Evolutionary conservation across 768 basidiomycete genomes (phyloP).

Genomic region (Amanita polypyramis): DNA sequence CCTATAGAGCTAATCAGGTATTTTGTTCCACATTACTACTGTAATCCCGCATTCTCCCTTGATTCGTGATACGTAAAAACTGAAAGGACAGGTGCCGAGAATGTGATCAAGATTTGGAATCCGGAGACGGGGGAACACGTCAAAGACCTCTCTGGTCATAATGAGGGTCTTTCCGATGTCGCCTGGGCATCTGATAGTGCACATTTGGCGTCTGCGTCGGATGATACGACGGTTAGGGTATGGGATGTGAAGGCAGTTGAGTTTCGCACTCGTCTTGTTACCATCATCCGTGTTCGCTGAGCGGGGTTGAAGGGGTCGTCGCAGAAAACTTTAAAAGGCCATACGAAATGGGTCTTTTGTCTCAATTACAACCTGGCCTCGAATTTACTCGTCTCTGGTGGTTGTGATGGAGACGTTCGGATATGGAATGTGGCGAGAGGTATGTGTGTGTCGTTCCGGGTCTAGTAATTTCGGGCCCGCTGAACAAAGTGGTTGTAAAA

Average conservation of each 20-base stretch:
- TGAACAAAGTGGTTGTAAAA: slow-evolving; percentile 16
- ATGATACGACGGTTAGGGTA: slow-evolving; percentile 82
- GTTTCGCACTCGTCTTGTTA: slow-evolving; percentile 13
- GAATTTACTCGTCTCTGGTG: slow-evolving; percentile 84
- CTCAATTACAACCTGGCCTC: slow-evolving; percentile 85
- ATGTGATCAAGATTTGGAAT: slow-evolving; percentile 73
- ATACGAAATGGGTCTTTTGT: slow-evolving; percentile 85
- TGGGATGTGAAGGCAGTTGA: slow-evolving; percentile 79
- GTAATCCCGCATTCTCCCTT: too few relatives aligned
- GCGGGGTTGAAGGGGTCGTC: slow-evolving; percentile 45
- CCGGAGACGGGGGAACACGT: slow-evolving; percentile 71
- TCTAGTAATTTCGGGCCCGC: too few relatives aligned
- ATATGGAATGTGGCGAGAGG: slow-evolving; percentile 88
- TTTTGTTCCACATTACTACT: background rate
- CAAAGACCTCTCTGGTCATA: slow-evolving; percentile 65
- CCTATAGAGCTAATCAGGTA: background rate
- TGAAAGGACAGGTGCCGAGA: slow-evolving; percentile 52
- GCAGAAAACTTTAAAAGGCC: slow-evolving; percentile 65
- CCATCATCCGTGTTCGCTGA: background rate
- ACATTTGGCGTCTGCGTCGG: slow-evolving; percentile 84
- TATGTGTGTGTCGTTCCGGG: slow-evolving; percentile 17
- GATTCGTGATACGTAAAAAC: background rate
- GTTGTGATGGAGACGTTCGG: slow-evolving; percentile 85
- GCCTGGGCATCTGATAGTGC: slow-evolving; percentile 80
- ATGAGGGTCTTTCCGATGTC: slow-evolving; percentile 80